Percentiles rank a stretch among this genome's conserved stretches.
These are phyloP conservation scores for Candida sonorensis DNA, from an alignment of 805 yeast genomes.

Conservation along the genomic window DNA sequence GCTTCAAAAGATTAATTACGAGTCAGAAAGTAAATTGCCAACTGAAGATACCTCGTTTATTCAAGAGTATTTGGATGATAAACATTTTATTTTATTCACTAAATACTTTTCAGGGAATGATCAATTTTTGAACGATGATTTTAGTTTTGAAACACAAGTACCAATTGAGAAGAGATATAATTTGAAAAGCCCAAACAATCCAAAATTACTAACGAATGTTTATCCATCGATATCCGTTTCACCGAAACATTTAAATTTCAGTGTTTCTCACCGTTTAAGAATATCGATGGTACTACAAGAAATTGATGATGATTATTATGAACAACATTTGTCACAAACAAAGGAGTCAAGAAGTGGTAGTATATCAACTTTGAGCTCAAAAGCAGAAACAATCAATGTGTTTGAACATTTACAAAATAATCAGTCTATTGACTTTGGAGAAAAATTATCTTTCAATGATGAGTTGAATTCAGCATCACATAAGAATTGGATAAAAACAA, in stretches of 20 bases:
- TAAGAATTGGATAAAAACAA: slow-evolving; percentile 11
- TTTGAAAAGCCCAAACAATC: slow-evolving; percentile 1
- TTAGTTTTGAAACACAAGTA: slow-evolving; percentile 4
- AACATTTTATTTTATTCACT: no score
- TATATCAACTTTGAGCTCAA: slow-evolving; percentile 4
- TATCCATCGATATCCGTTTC: slow-evolving; percentile 17
- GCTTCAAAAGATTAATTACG: slow-evolving; percentile 18
- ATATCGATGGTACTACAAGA: slow-evolving; percentile 5
- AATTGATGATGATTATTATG: background rate
- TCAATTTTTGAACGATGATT: slow-evolving; percentile 3
- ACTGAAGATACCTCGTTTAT: no score
- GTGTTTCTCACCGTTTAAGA: slow-evolving; percentile 18
- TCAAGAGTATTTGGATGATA: no score
- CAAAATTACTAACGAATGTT: no score
- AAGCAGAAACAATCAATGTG: slow-evolving; percentile 4
- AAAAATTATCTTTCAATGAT: no score
- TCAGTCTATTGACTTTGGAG: no score
- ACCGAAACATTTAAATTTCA: slow-evolving; percentile 11
- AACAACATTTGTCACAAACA: background rate
- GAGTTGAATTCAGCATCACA: background rate
- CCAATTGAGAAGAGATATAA: slow-evolving; percentile 6
- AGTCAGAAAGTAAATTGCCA: background rate
- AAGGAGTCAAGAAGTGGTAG: background rate
- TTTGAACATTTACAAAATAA: no score
- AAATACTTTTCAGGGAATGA: no score